Evolutionary conservation across 2,329 filamentous ascomycete genomes (phyloP), one percentile per base, ranked within the genome.

Genomic region (Venturiaceae sp.): DNA sequence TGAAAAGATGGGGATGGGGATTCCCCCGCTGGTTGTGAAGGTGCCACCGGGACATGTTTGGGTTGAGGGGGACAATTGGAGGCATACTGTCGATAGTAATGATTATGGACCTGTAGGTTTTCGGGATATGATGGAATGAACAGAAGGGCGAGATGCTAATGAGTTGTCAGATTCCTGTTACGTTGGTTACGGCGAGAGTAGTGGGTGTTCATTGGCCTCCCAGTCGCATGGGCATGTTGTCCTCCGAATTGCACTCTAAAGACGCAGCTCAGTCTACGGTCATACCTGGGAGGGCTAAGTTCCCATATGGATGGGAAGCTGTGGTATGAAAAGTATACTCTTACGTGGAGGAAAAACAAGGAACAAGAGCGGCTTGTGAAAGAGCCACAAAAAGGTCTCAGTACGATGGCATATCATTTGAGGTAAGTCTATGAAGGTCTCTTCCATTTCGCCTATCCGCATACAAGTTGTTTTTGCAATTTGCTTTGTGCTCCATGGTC

Each of bases 51-150:
- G 90, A 19, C 92, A 97, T 75, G 80, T 97, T 30, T 99, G 94
- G 94, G 84, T 99, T 1, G 92, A 97, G 70, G 94, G 94, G 1
- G 94, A 99, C 69, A 90, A 87, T 66, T 81, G 83, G 65, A 79
- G 81, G 55, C 82, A 82, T 65, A 90, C 83, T 58, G 71, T 85
- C 60, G 94, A 99, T 74, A 96, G 91, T 72, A 95, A 96, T 72
- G 84, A 84, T 13, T 96, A 95, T 71, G 94, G 94, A 1, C 90
- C 94, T 5, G 70, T 79, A 46, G 67, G 69, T 61, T 21, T 32
- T 26, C 14, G 14, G 23, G 14, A 5, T 8, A 21, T 8, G 19
- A 13, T 19, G 16, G 13, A 2, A 2, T 13, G 19, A 16, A 6
- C 9, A 7, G 55, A 53, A 37, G n/a, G n/a, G n/a, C n/a, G n/a